Conservation (phyloP, 768 basidiomycete species). For the Phlegmacium glaucopus region DNA sequence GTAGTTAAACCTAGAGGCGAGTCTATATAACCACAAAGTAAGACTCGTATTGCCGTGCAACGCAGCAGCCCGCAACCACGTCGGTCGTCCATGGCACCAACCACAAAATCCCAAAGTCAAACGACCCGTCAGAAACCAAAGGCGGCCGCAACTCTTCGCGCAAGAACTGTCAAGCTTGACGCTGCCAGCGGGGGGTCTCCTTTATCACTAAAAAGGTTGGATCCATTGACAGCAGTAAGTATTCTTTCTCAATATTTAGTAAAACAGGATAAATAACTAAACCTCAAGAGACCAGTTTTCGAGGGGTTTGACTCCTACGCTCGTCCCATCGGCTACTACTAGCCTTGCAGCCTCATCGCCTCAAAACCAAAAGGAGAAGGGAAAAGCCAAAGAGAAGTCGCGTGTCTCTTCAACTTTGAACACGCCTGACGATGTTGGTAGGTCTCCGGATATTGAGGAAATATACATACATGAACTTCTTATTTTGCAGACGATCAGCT, state of each 20-base stretch:
- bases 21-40: too few relatives aligned
- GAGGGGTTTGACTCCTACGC: constrained; percentile 8
- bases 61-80: too few relatives aligned
- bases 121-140: constrained; percentile 10
- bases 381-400: constrained; percentile 18
- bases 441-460: not conserved
- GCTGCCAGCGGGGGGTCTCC: constrained; percentile 1
- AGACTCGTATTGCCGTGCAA: too few relatives aligned
- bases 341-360: not conserved
- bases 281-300: constrained; percentile 22
- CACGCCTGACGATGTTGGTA: constrained; percentile 5
- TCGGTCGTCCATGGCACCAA: constrained; percentile 13
- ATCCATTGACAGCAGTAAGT: constrained; percentile 34
- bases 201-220: constrained; percentile 20
- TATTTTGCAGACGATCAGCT: constrained; percentile 5
- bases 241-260: not conserved
- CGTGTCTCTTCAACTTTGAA: not conserved
- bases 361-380: constrained; percentile 17
- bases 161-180: constrained; percentile 17
- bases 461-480: not conserved
- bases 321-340: constrained; percentile 5
- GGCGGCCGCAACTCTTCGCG: constrained; percentile 1
- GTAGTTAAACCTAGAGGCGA: too few relatives aligned
- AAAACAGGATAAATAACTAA: constrained; percentile 7
- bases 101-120: constrained; percentile 10